Percentiles rank a stretch among this genome's conserved stretches.
Conservation (phyloP, 257 asterid genomes). For the Solanum peruvianum region DNA sequence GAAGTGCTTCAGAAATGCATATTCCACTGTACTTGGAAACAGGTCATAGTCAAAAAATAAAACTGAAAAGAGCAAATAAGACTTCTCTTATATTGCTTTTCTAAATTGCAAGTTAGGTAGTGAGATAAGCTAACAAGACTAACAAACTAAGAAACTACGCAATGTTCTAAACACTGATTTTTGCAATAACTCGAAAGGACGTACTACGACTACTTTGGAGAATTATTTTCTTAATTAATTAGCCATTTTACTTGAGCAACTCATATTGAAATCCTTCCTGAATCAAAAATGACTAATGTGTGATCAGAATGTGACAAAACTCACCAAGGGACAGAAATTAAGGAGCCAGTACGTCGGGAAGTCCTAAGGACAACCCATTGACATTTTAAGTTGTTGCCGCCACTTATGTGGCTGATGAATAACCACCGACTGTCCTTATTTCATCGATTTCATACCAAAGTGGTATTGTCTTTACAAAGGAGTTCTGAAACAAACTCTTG, state of each 20-base stretch:
- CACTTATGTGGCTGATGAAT: neutral
- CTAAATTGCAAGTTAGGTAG: neutral
- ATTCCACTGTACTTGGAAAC: neutral
- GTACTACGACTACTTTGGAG: neutral
- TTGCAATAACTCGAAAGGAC: neutral
- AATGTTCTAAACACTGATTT: neutral
- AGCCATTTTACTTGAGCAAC: neutral
- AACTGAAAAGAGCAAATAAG: neutral
- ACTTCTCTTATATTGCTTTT: neutral
- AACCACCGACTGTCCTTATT: neutral
- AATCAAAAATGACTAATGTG: neutral
- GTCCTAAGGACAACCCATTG: neutral
- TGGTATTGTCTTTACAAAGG: neutral
- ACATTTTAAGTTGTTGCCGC: neutral
- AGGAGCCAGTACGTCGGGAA: neutral
- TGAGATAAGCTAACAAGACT: neutral
- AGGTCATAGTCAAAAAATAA: neutral
- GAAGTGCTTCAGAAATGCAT: conserved; percentile 5
- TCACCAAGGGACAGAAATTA: neutral
- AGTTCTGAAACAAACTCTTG: neutral
- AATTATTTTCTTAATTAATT: neutral
- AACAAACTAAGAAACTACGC: neutral
- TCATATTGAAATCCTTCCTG: neutral
- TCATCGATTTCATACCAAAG: neutral
- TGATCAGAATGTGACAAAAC: neutral